These are phyloP conservation scores for Lasiosphaeria miniovina DNA, from an alignment of 495 filamentous ascomycete genomes.

Conservation along the genomic window DNA sequence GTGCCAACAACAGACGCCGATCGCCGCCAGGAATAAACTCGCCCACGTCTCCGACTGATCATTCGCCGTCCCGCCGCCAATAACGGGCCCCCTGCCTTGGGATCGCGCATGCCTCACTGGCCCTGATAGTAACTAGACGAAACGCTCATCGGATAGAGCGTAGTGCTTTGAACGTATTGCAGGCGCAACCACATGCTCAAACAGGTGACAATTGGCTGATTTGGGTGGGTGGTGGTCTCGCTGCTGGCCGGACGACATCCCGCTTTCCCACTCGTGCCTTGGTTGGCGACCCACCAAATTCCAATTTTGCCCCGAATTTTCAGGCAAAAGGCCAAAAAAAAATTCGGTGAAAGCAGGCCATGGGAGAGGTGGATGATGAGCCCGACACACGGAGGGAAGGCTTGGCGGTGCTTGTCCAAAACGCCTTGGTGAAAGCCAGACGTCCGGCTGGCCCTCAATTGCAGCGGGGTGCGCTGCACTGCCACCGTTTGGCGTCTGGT, in stretches of 20 bases:
- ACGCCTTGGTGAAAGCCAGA: conserved; percentile 23
- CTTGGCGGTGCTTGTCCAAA: conserved; percentile 1
- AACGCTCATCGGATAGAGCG: neutral
- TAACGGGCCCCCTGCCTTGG: neutral
- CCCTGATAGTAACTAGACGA: neutral
- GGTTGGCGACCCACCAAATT: conserved; percentile 8
- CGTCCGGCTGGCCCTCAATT: neutral
- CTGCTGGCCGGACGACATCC: neutral
- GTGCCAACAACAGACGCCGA: conserved; percentile 1
- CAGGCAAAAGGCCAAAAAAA: conserved; percentile 22
- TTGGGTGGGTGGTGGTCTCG: neutral
- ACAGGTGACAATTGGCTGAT: conserved; percentile 1
- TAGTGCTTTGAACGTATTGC: neutral
- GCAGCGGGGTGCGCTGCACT: conserved; percentile 14
- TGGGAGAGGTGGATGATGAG: conserved; percentile 12
- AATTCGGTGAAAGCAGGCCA: conserved; percentile 23
- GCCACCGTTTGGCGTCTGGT: conserved; percentile 3
- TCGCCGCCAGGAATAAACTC: neutral
- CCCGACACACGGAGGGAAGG: neutral
- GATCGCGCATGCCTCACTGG: neutral
- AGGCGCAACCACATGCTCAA: neutral
- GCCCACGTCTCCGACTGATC: neutral
- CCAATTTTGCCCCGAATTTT: conserved; percentile 19
- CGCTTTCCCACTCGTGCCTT: neutral
- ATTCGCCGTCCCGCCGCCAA: neutral